Percentiles rank a stretch among this genome's conserved stretches.
Evolutionary conservation across 2,329 filamentous ascomycete species (phyloP).

Genomic region (Thermothelomyces thermophilus): DNA sequence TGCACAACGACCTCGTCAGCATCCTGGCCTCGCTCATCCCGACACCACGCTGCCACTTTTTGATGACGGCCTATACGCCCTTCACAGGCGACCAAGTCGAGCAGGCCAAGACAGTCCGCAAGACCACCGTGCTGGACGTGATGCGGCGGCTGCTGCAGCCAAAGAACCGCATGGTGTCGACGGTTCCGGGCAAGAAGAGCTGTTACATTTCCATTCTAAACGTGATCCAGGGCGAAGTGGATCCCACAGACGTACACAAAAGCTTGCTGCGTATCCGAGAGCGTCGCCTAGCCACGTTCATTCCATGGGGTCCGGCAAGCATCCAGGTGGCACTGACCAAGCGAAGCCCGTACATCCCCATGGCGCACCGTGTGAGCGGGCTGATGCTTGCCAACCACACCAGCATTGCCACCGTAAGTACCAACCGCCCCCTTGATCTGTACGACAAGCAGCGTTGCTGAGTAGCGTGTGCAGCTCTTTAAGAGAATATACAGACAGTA

Average conservation of each 20-base stretch:
- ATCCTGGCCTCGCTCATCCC: conserved; percentile 95
- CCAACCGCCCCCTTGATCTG: background rate
- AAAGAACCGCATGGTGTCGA: conserved; percentile 99
- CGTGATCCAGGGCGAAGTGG: conserved; percentile 97
- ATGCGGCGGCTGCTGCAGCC: conserved; percentile 94
- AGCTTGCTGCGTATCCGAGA: conserved; percentile 93
- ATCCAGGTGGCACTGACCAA: conserved; percentile 97
- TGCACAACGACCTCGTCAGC: conserved; percentile 98
- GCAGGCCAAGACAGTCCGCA: conserved; percentile 93
- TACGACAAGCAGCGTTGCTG: background rate
- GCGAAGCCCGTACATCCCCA: conserved; percentile 90
- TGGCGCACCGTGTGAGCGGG: conserved; percentile 89
- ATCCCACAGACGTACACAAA: conserved; percentile 98
- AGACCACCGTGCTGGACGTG: conserved; percentile 95
- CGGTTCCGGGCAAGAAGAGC: conserved; percentile 89
- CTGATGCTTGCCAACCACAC: conserved; percentile 98
- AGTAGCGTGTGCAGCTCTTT: conserved; percentile 55
- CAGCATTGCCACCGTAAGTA: conserved; percentile 76
- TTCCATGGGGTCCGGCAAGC: conserved; percentile 95
- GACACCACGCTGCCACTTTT: conserved; percentile 92
- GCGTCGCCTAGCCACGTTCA: conserved; percentile 88
- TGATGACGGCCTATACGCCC: conserved; percentile 97
- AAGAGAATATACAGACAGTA: conserved; percentile 90
- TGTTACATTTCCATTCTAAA: conserved; percentile 99
- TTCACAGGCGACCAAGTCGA: conserved; percentile 96